Evolutionary conservation across 2,329 filamentous ascomycete genomes (phyloP).

Genomic region (Xylaria sp.): DNA sequence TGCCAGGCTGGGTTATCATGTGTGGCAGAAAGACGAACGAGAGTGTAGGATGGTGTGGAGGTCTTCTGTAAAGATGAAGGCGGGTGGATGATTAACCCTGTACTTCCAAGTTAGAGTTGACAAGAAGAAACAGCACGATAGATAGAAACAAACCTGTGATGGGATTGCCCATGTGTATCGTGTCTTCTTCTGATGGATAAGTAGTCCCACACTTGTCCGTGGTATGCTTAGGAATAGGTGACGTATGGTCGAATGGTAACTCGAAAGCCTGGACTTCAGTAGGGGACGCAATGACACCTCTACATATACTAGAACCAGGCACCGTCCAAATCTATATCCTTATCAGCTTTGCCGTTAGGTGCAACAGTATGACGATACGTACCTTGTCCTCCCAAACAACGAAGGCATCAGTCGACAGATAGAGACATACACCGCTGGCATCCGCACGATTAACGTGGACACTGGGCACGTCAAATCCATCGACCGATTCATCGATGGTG

Average conservation of each 20-base stretch:
- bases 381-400: slow-evolving; percentile 66
- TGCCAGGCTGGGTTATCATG: slow-evolving; percentile 64
- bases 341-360: neutral
- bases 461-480: slow-evolving; percentile 50
- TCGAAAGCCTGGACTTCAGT: slow-evolving; percentile 63
- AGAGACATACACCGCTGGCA: slow-evolving; percentile 60
- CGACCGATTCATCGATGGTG: slow-evolving; percentile 54
- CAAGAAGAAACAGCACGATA: neutral
- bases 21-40: slow-evolving; percentile 65
- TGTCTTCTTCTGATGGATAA: slow-evolving; percentile 53
- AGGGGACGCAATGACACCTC: slow-evolving; percentile 67
- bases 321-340: slow-evolving; percentile 57
- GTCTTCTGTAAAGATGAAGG: slow-evolving; percentile 49
- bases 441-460: slow-evolving; percentile 57
- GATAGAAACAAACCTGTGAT: slow-evolving; percentile 56
- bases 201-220: slow-evolving; percentile 59
- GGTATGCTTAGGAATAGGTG: slow-evolving; percentile 50
- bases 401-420: slow-evolving; percentile 64
- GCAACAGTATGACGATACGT: slow-evolving; percentile 21
- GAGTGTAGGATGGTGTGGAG: slow-evolving; percentile 60
- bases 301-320: slow-evolving; percentile 54
- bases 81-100: slow-evolving; percentile 62
- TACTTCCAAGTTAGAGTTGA: slow-evolving; percentile 22
- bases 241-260: slow-evolving; percentile 54
- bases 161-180: slow-evolving; percentile 54